A percentile compares a stretch with the other conserved stretches of the same genome.
Conservation (phyloP, 2,329 filamentous ascomycete genomes). For the Ophiosphaerella korrae region DNA sequence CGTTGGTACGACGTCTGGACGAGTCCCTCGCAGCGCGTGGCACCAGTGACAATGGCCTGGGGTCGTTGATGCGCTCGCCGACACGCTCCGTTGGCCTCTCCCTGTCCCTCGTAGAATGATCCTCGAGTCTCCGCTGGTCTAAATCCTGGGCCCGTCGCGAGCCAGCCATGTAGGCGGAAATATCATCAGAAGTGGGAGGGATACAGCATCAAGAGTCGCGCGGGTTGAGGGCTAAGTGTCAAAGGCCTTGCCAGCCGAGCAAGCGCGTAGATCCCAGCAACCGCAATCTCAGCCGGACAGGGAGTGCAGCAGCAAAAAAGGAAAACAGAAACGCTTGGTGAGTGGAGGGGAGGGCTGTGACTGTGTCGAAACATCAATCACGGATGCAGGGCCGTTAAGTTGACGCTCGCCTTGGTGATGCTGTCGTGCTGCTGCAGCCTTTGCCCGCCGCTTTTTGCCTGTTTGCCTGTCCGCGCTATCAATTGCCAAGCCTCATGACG, state of each 20-base stretch:
- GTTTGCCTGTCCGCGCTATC: constrained; percentile 18
- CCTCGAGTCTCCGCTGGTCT: constrained; percentile 52
- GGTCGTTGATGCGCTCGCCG: constrained; percentile 33
- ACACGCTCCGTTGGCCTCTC: constrained; percentile 31
- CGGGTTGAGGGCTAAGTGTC: constrained; percentile 37
- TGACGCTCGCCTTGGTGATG: constrained; percentile 30
- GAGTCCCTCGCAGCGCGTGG: constrained; percentile 44
- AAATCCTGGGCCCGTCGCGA: constrained; percentile 49
- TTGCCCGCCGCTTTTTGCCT: constrained; percentile 33
- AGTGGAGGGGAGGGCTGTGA: constrained; percentile 10
- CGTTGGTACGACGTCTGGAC: constrained; percentile 36
- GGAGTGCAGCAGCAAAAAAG: constrained; percentile 12
- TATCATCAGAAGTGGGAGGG: constrained; percentile 44
- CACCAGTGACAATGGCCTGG: constrained; percentile 43
- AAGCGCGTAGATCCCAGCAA: constrained; percentile 20
- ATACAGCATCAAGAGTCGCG: constrained; percentile 44
- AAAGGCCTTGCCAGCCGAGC: constrained; percentile 43
- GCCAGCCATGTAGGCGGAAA: constrained; percentile 51
- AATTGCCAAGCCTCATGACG: constrained; percentile 36
- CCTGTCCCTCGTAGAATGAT: constrained; percentile 41
- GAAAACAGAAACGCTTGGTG: constrained; percentile 7
- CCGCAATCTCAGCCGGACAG: constrained; percentile 21
- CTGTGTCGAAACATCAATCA: constrained; percentile 15
- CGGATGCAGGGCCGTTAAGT: constrained; percentile 24
- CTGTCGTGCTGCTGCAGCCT: constrained; percentile 30